These are phyloP conservation scores for Komagataella ulmi DNA, from an alignment of 805 yeast genomes.

Conservation along the genomic window DNA sequence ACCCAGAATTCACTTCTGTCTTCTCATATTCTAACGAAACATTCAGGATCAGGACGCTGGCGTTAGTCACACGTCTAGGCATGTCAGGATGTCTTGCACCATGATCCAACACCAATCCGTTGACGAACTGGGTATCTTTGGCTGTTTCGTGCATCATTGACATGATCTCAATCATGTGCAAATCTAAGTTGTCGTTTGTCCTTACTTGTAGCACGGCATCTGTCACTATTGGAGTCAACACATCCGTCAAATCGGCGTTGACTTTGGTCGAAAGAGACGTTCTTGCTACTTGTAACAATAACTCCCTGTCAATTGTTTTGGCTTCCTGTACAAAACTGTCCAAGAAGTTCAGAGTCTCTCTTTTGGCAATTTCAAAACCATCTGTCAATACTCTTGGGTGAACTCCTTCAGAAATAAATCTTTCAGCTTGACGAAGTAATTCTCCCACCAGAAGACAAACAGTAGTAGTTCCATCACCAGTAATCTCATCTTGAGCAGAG, in stretches of 20 bases:
- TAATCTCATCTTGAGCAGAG: conserved; percentile 95
- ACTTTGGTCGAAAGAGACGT: conserved; percentile 85
- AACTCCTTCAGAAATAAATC: conserved; percentile 84
- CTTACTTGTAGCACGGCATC: conserved; percentile 85
- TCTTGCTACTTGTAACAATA: conserved; percentile 83
- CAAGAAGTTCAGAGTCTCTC: conserved; percentile 55
- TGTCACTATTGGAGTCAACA: conserved; percentile 86
- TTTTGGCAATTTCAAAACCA: conserved; percentile 87
- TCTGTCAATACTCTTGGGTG: conserved; percentile 92
- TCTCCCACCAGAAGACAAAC: conserved; percentile 93
- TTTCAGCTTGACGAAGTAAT: conserved; percentile 84
- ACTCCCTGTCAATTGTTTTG: conserved; percentile 64
- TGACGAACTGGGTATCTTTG: conserved; percentile 68
- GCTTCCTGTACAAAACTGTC: conserved; percentile 46
- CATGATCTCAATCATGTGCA: conserved; percentile 97
- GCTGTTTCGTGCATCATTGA: conserved; percentile 92
- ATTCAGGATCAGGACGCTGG: conserved; percentile 74
- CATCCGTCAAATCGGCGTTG: conserved; percentile 58
- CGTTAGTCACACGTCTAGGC: conserved; percentile 83
- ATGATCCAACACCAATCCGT: conserved; percentile 90
- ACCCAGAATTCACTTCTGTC: conserved; percentile 94
- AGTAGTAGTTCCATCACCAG: conserved; percentile 99
- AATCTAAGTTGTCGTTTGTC: conserved; percentile 46
- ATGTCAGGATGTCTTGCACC: conserved; percentile 99
- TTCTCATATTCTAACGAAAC: conserved; percentile 95